phyloP scores from a whole-genome alignment of 192 early-diverging fungal species.

The Backusella morwellensis region DNA sequence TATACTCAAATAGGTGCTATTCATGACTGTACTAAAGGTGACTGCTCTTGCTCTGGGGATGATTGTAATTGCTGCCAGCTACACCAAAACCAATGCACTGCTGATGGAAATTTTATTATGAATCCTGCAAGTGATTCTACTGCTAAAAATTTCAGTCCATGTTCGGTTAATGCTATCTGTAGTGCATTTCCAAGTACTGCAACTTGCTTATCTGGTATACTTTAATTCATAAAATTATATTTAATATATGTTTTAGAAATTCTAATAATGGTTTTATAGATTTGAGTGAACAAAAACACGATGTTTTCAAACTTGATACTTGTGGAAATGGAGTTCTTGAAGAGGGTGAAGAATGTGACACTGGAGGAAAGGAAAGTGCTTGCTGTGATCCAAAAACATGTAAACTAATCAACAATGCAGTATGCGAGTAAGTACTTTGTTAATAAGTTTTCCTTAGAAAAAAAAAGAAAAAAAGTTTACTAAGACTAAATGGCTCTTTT shows the following conservation, averaged over 20 bases:
- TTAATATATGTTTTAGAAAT: background rate
- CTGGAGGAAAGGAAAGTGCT: constrained; percentile 72
- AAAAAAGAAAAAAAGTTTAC: background rate
- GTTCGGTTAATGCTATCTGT: constrained; percentile 58
- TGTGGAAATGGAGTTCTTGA: constrained; percentile 96
- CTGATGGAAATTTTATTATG: constrained; percentile 32
- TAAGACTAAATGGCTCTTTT: background rate
- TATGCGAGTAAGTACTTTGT: constrained; percentile 56
- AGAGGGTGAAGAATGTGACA: constrained; percentile 89
- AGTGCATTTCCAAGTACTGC: constrained; percentile 14
- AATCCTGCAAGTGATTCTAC: constrained; percentile 57
- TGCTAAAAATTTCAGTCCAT: constrained; percentile 64
- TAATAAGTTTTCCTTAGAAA: background rate
- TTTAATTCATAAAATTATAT: background rate
- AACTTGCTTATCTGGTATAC: constrained; percentile 33
- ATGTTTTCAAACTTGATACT: background rate
- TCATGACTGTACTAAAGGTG: constrained; percentile 79
- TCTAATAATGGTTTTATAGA: constrained; percentile 14
- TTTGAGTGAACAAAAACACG: constrained; percentile 27
- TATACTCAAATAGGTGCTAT: constrained; percentile 60
- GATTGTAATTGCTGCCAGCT: constrained; percentile 54
- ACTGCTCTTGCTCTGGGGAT: constrained; percentile 56
- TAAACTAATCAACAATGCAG: constrained; percentile 69
- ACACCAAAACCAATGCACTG: background rate
- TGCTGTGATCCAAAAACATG: constrained; percentile 87